phyloP scores from a whole-genome alignment of 164 flowering plant genomes.

The Echeveria elegans region DNA sequence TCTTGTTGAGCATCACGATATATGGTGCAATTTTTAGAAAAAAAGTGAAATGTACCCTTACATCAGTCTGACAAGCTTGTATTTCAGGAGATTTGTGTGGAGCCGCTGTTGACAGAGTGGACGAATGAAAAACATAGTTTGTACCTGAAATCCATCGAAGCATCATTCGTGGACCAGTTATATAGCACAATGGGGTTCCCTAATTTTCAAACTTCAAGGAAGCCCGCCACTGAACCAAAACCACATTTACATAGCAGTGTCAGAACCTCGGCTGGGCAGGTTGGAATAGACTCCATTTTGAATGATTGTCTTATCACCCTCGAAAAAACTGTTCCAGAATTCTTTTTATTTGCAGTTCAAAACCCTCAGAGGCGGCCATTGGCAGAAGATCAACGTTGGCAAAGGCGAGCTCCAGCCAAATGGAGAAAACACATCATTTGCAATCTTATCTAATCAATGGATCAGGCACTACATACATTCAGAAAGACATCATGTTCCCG shows the following conservation, averaged over 20 bases:
- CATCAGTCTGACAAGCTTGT: not conserved
- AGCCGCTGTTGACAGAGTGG: conserved; percentile 46
- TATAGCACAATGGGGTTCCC: conserved; percentile 30
- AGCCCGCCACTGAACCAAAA: conserved; percentile 16
- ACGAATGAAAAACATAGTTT: conserved; percentile 85
- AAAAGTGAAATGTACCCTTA: not conserved
- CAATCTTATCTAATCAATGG: conserved; percentile 40
- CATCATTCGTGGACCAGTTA: conserved; percentile 63
- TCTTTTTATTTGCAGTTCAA: conserved; percentile 37
- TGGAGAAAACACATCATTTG: conserved; percentile 16
- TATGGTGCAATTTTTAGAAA: not conserved
- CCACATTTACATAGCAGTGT: conserved; percentile 12
- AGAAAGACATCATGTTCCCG: conserved; percentile 14
- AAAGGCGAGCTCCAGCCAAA: conserved; percentile 19
- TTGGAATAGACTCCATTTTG: conserved; percentile 12
- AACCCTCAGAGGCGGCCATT: conserved; percentile 51
- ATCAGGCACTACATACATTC: conserved; percentile 34
- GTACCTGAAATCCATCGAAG: conserved; percentile 79
- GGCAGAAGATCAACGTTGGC: conserved; percentile 45
- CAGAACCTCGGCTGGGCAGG: conserved; percentile 46
- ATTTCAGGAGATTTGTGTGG: conserved; percentile 25
- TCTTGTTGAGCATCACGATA: too few relatives aligned
- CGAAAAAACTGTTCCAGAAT: not conserved
- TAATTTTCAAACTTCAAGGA: conserved; percentile 19
- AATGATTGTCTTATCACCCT: not conserved